Evolutionary conservation across 2,329 filamentous ascomycete species (phyloP).

Genomic region (Aspergillus sojae): DNA sequence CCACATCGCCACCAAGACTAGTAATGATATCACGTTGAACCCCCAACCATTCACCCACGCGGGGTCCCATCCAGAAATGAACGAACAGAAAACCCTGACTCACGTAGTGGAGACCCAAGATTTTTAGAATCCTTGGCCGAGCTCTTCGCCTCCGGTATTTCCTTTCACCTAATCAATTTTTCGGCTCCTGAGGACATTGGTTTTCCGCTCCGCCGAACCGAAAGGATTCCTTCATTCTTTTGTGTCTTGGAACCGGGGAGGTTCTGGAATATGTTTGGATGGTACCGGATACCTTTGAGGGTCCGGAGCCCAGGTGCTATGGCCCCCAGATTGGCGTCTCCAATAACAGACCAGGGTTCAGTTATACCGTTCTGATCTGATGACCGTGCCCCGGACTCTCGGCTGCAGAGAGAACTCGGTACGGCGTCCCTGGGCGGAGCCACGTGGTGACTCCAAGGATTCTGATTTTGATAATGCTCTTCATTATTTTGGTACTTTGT

Average conservation of each 20-base stretch:
- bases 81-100: no score
- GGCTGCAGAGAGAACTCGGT: neutral
- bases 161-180: neutral
- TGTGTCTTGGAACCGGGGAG: neutral
- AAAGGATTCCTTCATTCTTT: neutral
- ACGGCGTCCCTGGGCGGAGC: neutral
- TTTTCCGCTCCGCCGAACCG: constrained; percentile 12
- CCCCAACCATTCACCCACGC: no score
- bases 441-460: neutral
- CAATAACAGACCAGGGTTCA: neutral
- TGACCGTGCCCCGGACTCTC: neutral
- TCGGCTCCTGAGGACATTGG: neutral
- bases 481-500: neutral
- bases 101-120: no score
- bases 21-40: no score
- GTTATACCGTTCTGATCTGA: neutral
- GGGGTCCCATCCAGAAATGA: no score
- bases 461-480: neutral
- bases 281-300: neutral
- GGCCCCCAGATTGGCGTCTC: neutral
- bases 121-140: neutral
- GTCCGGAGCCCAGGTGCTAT: neutral
- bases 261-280: neutral
- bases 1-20: neutral
- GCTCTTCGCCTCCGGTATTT: neutral